These are phyloP conservation scores for Naganishia kalamii DNA, from an alignment of 768 basidiomycete genomes.

Conservation along the genomic window DNA sequence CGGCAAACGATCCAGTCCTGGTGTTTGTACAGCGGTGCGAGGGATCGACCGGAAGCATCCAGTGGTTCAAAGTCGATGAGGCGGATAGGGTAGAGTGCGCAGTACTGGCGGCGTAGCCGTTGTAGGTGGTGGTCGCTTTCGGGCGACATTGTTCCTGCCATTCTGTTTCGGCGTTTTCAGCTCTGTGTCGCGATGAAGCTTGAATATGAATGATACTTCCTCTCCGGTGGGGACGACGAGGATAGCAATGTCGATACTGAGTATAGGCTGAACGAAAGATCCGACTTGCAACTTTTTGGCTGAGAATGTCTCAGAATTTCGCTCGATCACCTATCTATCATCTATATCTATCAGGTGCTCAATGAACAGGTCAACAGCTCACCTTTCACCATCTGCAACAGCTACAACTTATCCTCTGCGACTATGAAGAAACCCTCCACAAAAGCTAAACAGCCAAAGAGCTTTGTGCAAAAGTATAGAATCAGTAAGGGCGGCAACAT, in stretches of 20 bases:
- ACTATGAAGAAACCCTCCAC: not conserved
- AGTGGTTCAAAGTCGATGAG: constrained; percentile 3
- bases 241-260: too few relatives aligned
- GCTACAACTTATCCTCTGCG: not conserved
- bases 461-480: not conserved
- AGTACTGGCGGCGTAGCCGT: constrained; percentile 20
- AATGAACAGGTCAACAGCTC: too few relatives aligned
- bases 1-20: constrained; percentile 13
- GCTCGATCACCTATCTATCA: not conserved
- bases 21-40: not conserved
- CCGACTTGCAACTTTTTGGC: too few relatives aligned
- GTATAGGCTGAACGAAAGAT: too few relatives aligned
- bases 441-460: not conserved
- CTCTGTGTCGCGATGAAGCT: too few relatives aligned
- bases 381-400: not conserved
- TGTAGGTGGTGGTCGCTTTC: not conserved
- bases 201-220: too few relatives aligned
- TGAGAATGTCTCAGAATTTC: not conserved
- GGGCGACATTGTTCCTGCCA: not conserved
- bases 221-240: too few relatives aligned
- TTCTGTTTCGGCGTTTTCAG: not conserved
- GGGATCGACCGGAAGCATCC: not conserved
- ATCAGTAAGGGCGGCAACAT: not conserved
- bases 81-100: constrained; percentile 21
- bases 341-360: too few relatives aligned